These are phyloP conservation scores for Mollisia scopiformis DNA, from an alignment of 2,329 filamentous ascomycete species.

Conservation along the genomic window DNA sequence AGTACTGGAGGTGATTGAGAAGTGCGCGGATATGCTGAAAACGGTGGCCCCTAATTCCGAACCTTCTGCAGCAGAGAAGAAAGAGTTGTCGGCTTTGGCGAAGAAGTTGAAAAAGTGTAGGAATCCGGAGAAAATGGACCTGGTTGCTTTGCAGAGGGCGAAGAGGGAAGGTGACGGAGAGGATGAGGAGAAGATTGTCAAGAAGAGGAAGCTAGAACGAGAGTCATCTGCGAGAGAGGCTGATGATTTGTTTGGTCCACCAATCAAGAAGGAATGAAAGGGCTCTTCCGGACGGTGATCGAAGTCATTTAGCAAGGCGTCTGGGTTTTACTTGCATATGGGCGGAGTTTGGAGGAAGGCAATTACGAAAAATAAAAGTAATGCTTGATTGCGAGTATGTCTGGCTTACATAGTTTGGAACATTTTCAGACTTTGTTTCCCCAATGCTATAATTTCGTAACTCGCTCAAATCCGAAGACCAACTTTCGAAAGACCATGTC, in stretches of 20 bases:
- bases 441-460: background rate
- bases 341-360: slow-evolving; percentile 16
- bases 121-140: slow-evolving; percentile 73
- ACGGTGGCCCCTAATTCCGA: slow-evolving; percentile 49
- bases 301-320: slow-evolving; percentile 30
- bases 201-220: slow-evolving; percentile 47
- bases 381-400: background rate
- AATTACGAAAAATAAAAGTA: background rate
- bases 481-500: too few relatives aligned
- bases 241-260: slow-evolving; percentile 38
- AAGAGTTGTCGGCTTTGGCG: slow-evolving; percentile 59
- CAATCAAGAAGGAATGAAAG: slow-evolving; percentile 23
- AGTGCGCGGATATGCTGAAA: slow-evolving; percentile 57
- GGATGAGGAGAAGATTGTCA: slow-evolving; percentile 32
- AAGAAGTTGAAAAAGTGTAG: slow-evolving; percentile 74
- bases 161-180: slow-evolving; percentile 53
- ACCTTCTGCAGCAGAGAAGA: slow-evolving; percentile 37
- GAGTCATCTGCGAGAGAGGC: slow-evolving; percentile 40
- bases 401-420: background rate
- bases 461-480: too few relatives aligned
- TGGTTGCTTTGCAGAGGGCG: slow-evolving; percentile 65
- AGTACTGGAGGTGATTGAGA: slow-evolving; percentile 51
- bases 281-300: background rate
- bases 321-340: slow-evolving; percentile 24
- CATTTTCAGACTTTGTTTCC: background rate